Conservation (phyloP, 169 alveolate species). For the Plasmodium ovale region DNA sequence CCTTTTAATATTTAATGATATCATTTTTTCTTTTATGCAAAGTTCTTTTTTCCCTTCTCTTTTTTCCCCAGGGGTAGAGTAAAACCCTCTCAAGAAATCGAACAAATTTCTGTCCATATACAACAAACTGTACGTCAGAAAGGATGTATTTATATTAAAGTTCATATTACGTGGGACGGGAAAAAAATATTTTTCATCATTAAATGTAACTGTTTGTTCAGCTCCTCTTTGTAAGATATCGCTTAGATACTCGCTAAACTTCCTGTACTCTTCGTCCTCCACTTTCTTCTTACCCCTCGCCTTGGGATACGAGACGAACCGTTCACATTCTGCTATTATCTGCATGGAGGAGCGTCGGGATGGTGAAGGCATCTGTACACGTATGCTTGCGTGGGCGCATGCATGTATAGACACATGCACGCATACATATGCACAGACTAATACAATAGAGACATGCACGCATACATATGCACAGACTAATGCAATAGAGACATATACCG, state of each 20-base stretch:
- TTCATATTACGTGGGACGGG: slow-evolving; percentile 10
- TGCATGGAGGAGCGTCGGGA: neutral
- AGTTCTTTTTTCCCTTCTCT: neutral
- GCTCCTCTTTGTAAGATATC: slow-evolving; percentile 69
- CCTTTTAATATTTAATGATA: neutral
- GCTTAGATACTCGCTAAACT: slow-evolving; percentile 23
- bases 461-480: neutral
- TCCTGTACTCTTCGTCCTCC: slow-evolving; percentile 19
- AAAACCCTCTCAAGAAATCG: slow-evolving; percentile 17
- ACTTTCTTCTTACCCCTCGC: slow-evolving; percentile 11
- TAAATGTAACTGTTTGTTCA: slow-evolving; percentile 33
- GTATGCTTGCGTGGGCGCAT: neutral
- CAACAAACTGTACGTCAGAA: slow-evolving; percentile 40
- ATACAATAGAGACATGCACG: neutral
- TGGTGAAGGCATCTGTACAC: neutral
- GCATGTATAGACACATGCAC: neutral
- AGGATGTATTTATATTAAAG: slow-evolving; percentile 49
- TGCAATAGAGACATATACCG: neutral
- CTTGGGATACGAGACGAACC: slow-evolving; percentile 23
- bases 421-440: neutral
- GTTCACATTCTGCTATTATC: slow-evolving; percentile 43
- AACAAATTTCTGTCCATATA: slow-evolving; percentile 38
- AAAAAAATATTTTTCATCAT: slow-evolving; percentile 33
- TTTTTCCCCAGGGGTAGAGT: neutral
- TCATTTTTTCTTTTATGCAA: slow-evolving; percentile 4